Evolutionary conservation across 2,329 filamentous ascomycete species (phyloP).

Genomic region (Colletotrichum costaricense): DNA sequence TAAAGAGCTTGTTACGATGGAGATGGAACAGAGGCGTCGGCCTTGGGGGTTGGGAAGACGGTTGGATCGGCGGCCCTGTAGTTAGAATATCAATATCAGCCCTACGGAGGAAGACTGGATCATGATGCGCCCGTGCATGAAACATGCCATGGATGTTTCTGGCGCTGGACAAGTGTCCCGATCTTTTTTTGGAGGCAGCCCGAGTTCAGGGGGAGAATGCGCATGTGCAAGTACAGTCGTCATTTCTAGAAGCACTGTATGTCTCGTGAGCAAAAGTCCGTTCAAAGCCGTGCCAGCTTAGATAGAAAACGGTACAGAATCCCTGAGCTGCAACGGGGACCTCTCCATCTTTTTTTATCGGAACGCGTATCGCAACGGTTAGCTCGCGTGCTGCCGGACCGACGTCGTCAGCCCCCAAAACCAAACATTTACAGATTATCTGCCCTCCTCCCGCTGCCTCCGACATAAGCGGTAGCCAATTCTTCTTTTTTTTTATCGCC

Average conservation of each 20-base stretch:
- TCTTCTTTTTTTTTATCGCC: background rate
- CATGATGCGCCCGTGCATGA: conserved; percentile 1
- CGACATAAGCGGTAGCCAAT: background rate
- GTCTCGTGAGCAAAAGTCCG: no score
- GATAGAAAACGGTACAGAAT: background rate
- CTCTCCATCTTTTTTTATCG: conserved; percentile 9
- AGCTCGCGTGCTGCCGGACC: conserved; percentile 5
- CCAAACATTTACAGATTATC: background rate
- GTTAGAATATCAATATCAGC: background rate
- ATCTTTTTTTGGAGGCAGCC: background rate
- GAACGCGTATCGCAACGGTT: conserved; percentile 22
- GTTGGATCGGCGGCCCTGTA: background rate
- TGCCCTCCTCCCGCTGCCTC: background rate
- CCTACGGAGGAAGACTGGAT: background rate
- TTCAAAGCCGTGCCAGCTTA: fast-evolving
- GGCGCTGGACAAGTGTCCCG: conserved; percentile 14
- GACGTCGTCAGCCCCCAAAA: background rate
- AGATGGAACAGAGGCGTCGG: no score
- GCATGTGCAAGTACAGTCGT: background rate
- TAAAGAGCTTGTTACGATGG: no score
- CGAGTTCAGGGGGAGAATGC: background rate
- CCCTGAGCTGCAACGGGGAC: background rate
- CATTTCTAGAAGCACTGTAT: background rate
- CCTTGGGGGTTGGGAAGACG: background rate
- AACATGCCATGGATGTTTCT: background rate